Evolutionary conservation across 495 filamentous ascomycete species (phyloP).

Genomic region (Endocarpon pusillum): DNA sequence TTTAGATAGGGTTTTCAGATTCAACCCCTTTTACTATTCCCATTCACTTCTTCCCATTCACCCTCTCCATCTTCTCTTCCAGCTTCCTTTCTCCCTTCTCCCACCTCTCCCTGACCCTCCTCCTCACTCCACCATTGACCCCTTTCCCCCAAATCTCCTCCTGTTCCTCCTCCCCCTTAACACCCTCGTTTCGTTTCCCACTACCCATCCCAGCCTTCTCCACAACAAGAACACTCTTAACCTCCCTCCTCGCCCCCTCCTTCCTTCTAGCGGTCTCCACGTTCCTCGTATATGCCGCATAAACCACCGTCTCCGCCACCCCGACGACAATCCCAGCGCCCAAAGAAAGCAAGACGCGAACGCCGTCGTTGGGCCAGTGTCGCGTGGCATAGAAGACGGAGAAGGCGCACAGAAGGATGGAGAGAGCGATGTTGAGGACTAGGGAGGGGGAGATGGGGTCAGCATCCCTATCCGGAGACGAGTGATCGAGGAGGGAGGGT

Average conservation of each 20-base stretch:
- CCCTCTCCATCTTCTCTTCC: conserved; percentile 18
- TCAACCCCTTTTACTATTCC: too few species aligned
- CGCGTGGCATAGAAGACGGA: conserved; percentile 26
- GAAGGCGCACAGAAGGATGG: conserved; percentile 28
- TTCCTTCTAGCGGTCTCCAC: conserved; percentile 51
- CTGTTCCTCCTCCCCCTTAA: conserved; percentile 13
- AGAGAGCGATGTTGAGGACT: conserved; percentile 31
- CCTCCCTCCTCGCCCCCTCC: conserved; percentile 47
- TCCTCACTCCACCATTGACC: conserved; percentile 26
- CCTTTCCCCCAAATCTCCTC: conserved; percentile 31
- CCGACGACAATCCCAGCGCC: conserved; percentile 42
- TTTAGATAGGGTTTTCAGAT: too few species aligned
- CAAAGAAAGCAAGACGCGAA: conserved; percentile 23
- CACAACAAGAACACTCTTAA: conserved; percentile 49
- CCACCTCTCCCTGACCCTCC: conserved; percentile 29
- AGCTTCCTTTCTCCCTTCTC: conserved; percentile 17
- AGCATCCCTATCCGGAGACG: conserved; percentile 27
- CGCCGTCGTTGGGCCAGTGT: conserved; percentile 17
- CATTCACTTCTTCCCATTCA: conserved; percentile 8
- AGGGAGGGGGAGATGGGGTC: conserved; percentile 27
- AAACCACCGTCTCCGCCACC: conserved; percentile 74
- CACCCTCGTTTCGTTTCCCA: conserved; percentile 1
- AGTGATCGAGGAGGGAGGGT: conserved; percentile 4
- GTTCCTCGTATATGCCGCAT: conserved; percentile 69
- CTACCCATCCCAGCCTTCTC: conserved; percentile 6